Evolutionary conservation across 2,329 filamentous ascomycete species (phyloP).

Genomic region (Fusarium dimerum): DNA sequence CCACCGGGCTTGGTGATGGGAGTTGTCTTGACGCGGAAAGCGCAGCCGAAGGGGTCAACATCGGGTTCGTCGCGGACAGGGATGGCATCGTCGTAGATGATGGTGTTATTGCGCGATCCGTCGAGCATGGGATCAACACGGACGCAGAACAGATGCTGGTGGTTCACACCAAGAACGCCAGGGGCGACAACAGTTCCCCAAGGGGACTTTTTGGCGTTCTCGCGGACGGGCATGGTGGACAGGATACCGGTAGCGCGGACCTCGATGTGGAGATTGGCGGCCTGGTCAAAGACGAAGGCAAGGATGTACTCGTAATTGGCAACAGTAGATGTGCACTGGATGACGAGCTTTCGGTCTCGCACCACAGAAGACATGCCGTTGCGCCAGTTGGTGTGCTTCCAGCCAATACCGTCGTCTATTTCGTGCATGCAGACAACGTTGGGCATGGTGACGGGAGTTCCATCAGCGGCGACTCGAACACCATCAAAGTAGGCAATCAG

Average conservation of each 20-base stretch:
- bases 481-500: conserved; percentile 48
- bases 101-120: conserved; percentile 49
- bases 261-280: conserved; percentile 38
- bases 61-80: conserved; percentile 48
- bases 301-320: conserved; percentile 59
- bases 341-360: conserved; percentile 53
- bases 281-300: conserved; percentile 49
- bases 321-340: conserved; percentile 61
- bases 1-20: conserved; percentile 42
- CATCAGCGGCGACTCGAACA: conserved; percentile 41
- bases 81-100: conserved; percentile 38
- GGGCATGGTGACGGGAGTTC: conserved; percentile 68
- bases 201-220: conserved; percentile 47
- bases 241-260: conserved; percentile 41
- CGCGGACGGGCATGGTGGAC: conserved; percentile 45
- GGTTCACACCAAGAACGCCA: conserved; percentile 62
- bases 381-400: conserved; percentile 61
- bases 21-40: conserved; percentile 42
- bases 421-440: conserved; percentile 39
- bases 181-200: conserved; percentile 61
- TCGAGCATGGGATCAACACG: conserved; percentile 63
- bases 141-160: conserved; percentile 64
- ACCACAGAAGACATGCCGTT: conserved; percentile 55
- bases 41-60: conserved; percentile 52
- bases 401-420: conserved; percentile 49